phyloP scores from a whole-genome alignment of 768 basidiomycete species.

The Chalciporus sphaerocephalus region DNA sequence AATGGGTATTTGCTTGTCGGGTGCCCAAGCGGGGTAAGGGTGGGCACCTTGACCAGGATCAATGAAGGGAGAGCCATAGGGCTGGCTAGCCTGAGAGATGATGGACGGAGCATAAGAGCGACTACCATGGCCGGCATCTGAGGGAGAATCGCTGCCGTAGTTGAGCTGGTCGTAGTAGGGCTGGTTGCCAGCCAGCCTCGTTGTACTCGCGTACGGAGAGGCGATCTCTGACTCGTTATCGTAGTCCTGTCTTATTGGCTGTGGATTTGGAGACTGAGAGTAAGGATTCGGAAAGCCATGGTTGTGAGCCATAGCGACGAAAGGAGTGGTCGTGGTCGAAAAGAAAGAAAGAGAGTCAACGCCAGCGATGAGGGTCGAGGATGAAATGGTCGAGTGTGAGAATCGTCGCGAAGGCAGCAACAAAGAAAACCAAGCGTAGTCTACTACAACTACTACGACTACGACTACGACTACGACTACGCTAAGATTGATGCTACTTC shows the following conservation, averaged over 20 bases:
- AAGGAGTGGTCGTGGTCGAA: conserved; percentile 22
- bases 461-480: no score
- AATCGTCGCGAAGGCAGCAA: neutral
- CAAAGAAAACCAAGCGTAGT: no score
- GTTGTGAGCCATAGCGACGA: conserved; percentile 31
- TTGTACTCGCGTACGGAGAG: conserved; percentile 57
- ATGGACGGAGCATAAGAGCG: conserved; percentile 55
- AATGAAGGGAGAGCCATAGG: conserved; percentile 55
- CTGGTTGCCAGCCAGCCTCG: conserved; percentile 47
- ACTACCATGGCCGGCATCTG: conserved; percentile 30
- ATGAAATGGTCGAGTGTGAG: conserved; percentile 23
- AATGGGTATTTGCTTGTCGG: conserved; percentile 90
- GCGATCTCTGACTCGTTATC: conserved; percentile 47
- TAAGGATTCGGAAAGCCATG: conserved; percentile 36
- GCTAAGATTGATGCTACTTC: conserved; percentile 29
- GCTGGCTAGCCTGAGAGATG: conserved; percentile 56
- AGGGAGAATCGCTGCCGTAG: conserved; percentile 22
- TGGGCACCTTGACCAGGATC: conserved; percentile 53
- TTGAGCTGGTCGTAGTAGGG: conserved; percentile 32
- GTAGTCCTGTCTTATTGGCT: conserved; percentile 36
- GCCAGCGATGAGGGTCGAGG: conserved; percentile 23
- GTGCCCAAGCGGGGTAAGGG: conserved; percentile 93
- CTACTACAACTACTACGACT: neutral
- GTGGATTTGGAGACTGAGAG: conserved; percentile 20
- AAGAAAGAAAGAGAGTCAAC: conserved; percentile 17